phyloP scores from a whole-genome alignment of 805 yeast species.

The Monosporozyma servazzii region DNA sequence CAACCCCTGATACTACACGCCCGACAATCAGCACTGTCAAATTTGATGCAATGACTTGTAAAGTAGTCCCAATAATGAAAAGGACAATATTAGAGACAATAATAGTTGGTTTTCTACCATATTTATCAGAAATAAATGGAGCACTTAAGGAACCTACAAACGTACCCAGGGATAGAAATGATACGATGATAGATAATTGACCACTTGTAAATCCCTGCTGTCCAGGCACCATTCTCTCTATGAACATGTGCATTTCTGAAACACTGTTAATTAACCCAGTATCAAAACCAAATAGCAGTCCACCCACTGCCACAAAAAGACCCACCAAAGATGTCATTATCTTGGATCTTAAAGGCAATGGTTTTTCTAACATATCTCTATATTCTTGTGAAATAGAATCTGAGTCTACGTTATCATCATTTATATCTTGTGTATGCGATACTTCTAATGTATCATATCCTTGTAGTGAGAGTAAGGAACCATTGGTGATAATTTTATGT shows the following conservation, averaged over 20 bases:
- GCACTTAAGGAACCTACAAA: constrained; percentile 56
- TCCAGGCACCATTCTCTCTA: constrained; percentile 43
- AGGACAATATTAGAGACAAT: constrained; percentile 51
- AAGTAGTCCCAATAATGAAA: constrained; percentile 60
- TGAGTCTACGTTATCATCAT: neutral
- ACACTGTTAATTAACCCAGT: constrained; percentile 79
- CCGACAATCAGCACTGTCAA: constrained; percentile 59
- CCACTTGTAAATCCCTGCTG: constrained; percentile 41
- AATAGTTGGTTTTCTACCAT: constrained; percentile 64
- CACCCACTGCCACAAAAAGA: constrained; percentile 78
- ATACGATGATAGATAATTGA: constrained; percentile 65
- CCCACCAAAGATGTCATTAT: constrained; percentile 67
- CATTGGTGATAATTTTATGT: neutral
- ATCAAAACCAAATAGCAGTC: constrained; percentile 82
- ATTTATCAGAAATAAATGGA: constrained; percentile 56
- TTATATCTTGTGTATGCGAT: neutral
- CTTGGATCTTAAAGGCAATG: constrained; percentile 39
- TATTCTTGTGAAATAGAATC: neutral
- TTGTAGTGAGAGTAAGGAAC: neutral
- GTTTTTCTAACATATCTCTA: constrained; percentile 11
- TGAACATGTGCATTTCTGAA: constrained; percentile 65
- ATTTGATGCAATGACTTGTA: constrained; percentile 53
- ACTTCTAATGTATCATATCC: neutral
- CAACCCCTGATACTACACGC: constrained; percentile 59
- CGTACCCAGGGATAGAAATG: constrained; percentile 73